Evolutionary conservation across 345 rosid species (phyloP).

Genomic region (Odontarrhena argentea): DNA sequence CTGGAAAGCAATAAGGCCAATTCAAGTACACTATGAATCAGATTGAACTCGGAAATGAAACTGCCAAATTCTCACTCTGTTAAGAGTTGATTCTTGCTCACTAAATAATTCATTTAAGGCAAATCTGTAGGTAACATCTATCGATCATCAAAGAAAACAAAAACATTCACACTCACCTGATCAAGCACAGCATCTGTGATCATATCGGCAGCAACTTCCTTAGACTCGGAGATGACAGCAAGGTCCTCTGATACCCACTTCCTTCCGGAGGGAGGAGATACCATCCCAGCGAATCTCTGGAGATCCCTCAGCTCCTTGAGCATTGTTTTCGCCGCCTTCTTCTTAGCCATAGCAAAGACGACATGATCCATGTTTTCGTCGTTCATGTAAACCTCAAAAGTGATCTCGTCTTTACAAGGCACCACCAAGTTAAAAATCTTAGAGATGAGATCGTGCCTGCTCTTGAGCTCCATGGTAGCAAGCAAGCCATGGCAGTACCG

Average conservation of each 20-base stretch:
- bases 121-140: too few relatives aligned
- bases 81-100: too few relatives aligned
- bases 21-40: too few relatives aligned
- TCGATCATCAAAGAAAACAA: too few relatives aligned
- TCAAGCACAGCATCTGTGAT: slow-evolving; percentile 87
- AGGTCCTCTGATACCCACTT: slow-evolving; percentile 81
- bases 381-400: slow-evolving; percentile 89
- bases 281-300: slow-evolving; percentile 66
- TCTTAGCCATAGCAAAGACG: slow-evolving; percentile 79
- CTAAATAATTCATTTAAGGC: too few relatives aligned
- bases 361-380: slow-evolving; percentile 92
- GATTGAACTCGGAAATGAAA: too few relatives aligned
- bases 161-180: slow-evolving; percentile 51
- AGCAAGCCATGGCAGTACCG: slow-evolving; percentile 88
- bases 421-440: slow-evolving; percentile 72
- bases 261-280: slow-evolving; percentile 58
- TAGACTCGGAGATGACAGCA: slow-evolving; percentile 77
- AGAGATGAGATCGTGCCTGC: slow-evolving; percentile 89
- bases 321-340: slow-evolving; percentile 83
- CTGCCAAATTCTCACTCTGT: too few relatives aligned
- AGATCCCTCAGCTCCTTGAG: slow-evolving; percentile 84
- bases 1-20: too few relatives aligned
- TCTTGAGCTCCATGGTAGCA: slow-evolving; percentile 94
- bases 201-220: slow-evolving; percentile 94
- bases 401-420: slow-evolving; percentile 89